phyloP scores from a whole-genome alignment of 1,139 yeast species.

The Magnusiomyces paraingens region DNA sequence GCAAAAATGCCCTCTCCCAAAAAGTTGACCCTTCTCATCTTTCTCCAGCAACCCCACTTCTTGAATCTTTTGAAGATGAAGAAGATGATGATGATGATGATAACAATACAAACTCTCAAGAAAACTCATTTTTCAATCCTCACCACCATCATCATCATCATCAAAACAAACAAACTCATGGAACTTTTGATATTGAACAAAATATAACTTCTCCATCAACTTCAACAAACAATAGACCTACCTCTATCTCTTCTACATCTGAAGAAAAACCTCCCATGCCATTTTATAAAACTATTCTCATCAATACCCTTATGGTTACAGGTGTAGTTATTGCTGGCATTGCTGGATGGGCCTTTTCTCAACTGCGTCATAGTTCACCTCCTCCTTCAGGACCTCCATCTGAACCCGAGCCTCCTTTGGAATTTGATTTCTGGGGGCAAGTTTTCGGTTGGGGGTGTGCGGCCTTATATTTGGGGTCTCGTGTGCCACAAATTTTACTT shows the following conservation, averaged over 20 bases:
- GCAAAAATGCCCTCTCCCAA: conserved; percentile 40
- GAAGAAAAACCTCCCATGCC: background rate
- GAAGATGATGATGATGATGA: conserved; percentile 17
- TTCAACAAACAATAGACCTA: no score
- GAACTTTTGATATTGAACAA: background rate
- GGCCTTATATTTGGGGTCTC: conserved; percentile 71
- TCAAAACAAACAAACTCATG: background rate
- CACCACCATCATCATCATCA: background rate
- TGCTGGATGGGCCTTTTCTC: conserved; percentile 75
- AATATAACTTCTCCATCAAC: no score
- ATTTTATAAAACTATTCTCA: conserved; percentile 27
- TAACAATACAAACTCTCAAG: conserved; percentile 4
- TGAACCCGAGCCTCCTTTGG: conserved; percentile 31
- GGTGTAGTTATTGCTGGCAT: conserved; percentile 71
- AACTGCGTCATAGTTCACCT: conserved; percentile 21
- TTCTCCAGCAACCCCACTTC: conserved; percentile 84
- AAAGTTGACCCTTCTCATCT: conserved; percentile 71
- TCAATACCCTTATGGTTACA: conserved; percentile 59
- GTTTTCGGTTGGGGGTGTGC: conserved; percentile 92
- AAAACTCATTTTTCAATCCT: background rate
- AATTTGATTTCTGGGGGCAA: conserved; percentile 74
- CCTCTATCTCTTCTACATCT: no score
- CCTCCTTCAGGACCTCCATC: conserved; percentile 16
- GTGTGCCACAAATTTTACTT: conserved; percentile 81
- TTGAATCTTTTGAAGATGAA: conserved; percentile 57